phyloP scores from a whole-genome alignment of 371 early-diverging fungal genomes.

The Rhizopus stolonifer region DNA sequence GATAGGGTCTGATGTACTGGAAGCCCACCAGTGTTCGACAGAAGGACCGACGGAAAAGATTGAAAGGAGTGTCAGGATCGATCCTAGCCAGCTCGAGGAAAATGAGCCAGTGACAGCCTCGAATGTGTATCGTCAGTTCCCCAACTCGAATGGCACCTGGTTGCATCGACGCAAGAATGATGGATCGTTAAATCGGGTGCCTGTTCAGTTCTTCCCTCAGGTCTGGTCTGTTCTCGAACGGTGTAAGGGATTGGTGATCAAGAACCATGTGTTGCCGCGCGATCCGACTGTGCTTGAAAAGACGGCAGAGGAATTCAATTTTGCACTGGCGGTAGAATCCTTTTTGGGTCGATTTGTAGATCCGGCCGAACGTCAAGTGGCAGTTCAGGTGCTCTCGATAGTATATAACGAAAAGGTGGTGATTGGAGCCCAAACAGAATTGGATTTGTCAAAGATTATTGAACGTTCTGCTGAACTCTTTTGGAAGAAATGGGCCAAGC shows the following conservation, averaged over 20 bases:
- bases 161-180: slow-evolving; percentile 75
- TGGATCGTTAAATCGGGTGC: slow-evolving; percentile 82
- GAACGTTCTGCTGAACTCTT: slow-evolving; percentile 61
- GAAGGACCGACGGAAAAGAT: slow-evolving; percentile 53
- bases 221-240: slow-evolving; percentile 73
- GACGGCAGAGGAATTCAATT: slow-evolving; percentile 81
- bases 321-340: slow-evolving; percentile 74
- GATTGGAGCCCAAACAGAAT: slow-evolving; percentile 54
- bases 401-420: slow-evolving; percentile 63
- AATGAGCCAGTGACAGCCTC: slow-evolving; percentile 26
- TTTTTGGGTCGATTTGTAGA: slow-evolving; percentile 69
- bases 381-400: slow-evolving; percentile 70
- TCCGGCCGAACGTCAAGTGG: slow-evolving; percentile 83
- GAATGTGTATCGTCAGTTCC: slow-evolving; percentile 48
- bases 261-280: slow-evolving; percentile 57
- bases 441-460: slow-evolving; percentile 65
- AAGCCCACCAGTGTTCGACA: slow-evolving; percentile 12
- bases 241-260: slow-evolving; percentile 58
- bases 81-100: slow-evolving; percentile 25
- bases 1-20: slow-evolving; percentile 38
- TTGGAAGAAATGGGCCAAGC: slow-evolving; percentile 67
- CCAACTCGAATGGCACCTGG: slow-evolving; percentile 71
- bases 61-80: slow-evolving; percentile 35
- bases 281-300: slow-evolving; percentile 84
- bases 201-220: slow-evolving; percentile 72